Evolutionary conservation across 306 rosid species (phyloP).

Genomic region (Malus sieversii): DNA sequence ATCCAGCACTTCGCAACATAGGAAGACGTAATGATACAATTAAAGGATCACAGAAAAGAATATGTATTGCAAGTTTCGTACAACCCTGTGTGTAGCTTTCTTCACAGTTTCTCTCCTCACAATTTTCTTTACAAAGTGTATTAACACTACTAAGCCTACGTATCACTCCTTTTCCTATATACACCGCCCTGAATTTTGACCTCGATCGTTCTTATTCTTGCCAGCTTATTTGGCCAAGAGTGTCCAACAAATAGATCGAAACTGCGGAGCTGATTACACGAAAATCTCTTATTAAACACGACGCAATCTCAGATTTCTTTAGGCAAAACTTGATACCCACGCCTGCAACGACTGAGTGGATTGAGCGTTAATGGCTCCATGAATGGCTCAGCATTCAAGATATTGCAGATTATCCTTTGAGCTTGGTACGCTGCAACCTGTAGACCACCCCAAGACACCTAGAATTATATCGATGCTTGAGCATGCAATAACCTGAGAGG

Average conservation of each 20-base stretch:
- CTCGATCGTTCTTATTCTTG: slow-evolving; percentile 37
- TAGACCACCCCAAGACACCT: slow-evolving; percentile 94
- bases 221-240: slow-evolving; percentile 42
- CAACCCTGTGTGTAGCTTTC: slow-evolving; percentile 22
- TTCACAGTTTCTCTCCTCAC: slow-evolving; percentile 27
- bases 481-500: slow-evolving; percentile 60
- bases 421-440: slow-evolving; percentile 94
- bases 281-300: slow-evolving; percentile 25
- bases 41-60: background rate
- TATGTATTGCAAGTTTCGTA: slow-evolving; percentile 14
- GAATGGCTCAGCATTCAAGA: slow-evolving; percentile 47
- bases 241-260: slow-evolving; percentile 45
- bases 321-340: slow-evolving; percentile 75
- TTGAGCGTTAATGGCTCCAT: slow-evolving; percentile 3
- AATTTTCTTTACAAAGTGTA: slow-evolving; percentile 46
- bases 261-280: slow-evolving; percentile 21
- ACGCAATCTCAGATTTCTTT: slow-evolving; percentile 16
- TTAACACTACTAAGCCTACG: slow-evolving; percentile 45
- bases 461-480: slow-evolving; percentile 53
- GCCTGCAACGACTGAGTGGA: slow-evolving; percentile 25
- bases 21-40: too few relatives aligned
- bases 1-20: too few relatives aligned
- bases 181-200: slow-evolving; percentile 58
- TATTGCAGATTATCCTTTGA: slow-evolving; percentile 38
- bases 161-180: slow-evolving; percentile 66